A percentile compares a stretch with the other conserved stretches of the same genome.
These are phyloP conservation scores for Penicillium sp. DNA, from an alignment of 2,329 filamentous ascomycete species.

Conservation along the genomic window DNA sequence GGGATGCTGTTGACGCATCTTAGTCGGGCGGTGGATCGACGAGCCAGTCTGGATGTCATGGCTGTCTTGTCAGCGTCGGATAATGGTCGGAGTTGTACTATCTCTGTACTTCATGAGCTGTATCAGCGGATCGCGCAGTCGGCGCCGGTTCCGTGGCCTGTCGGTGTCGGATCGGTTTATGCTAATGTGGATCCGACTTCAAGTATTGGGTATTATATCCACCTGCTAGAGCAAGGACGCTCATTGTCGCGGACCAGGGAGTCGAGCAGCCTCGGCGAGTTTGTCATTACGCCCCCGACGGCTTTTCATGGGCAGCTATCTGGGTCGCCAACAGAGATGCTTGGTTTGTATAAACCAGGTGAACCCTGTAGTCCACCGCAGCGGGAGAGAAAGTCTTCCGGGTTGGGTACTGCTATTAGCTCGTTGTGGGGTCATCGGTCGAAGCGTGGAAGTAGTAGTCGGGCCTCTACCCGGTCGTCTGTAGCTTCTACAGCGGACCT, in stretches of 20 bases:
- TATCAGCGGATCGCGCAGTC: slow-evolving; percentile 20
- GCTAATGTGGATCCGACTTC: neutral
- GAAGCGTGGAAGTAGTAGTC: neutral
- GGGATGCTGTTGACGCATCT: slow-evolving; percentile 36
- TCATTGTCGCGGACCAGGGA: neutral
- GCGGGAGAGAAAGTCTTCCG: neutral
- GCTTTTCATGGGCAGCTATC: neutral
- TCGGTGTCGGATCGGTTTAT: neutral
- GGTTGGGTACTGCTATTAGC: neutral
- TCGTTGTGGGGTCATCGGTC: neutral
- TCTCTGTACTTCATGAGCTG: slow-evolving; percentile 31
- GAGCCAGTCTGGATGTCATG: slow-evolving; percentile 32
- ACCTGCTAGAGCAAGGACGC: neutral
- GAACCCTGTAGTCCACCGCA: neutral
- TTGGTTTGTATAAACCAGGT: neutral
- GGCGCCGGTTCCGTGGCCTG: slow-evolving; percentile 11
- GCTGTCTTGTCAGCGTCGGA: slow-evolving; percentile 39
- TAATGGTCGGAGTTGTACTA: slow-evolving; percentile 34
- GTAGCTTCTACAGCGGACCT: too few species aligned
- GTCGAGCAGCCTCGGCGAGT: neutral
- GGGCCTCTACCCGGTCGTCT: neutral
- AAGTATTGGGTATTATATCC: slow-evolving; percentile 4
- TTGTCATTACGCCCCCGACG: neutral
- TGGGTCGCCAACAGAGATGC: neutral
- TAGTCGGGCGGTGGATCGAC: slow-evolving; percentile 21